Conservation (phyloP, 2,329 filamentous ascomycete species). For the Colletotrichum neosansevieriae region DNA sequence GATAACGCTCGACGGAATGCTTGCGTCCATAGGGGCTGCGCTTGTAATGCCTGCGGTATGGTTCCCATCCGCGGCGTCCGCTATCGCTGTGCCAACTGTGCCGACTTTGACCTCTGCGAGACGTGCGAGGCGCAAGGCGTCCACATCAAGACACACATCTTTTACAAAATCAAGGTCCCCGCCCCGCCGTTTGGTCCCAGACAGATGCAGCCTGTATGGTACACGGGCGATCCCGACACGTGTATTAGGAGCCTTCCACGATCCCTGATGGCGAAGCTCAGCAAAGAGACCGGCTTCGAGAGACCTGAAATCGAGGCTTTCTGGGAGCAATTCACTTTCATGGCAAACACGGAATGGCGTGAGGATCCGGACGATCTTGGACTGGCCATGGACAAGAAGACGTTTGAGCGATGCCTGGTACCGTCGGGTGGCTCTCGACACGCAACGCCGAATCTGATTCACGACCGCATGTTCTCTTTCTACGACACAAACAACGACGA, state of each 20-base stretch:
- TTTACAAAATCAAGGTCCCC: conserved; percentile 95
- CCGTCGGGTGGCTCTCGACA: conserved; percentile 85
- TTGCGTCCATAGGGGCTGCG: conserved; percentile 92
- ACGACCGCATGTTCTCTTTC: conserved; percentile 96
- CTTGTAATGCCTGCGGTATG: conserved; percentile 89
- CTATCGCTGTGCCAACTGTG: conserved; percentile 95
- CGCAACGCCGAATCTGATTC: conserved; percentile 87
- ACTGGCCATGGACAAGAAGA: conserved; percentile 90
- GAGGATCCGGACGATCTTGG: conserved; percentile 82
- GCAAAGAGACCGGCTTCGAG: conserved; percentile 82
- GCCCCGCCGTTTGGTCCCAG: conserved; percentile 85
- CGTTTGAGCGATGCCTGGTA: conserved; percentile 91
- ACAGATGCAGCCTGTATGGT: conserved; percentile 86
- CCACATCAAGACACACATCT: conserved; percentile 92
- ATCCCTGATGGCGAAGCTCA: conserved; percentile 74
- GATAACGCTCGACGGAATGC: conserved; percentile 90
- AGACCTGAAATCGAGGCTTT: conserved; percentile 90
- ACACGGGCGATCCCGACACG: conserved; percentile 85
- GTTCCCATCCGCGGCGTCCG: conserved; percentile 91
- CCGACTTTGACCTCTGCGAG: conserved; percentile 96
- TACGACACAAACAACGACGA: conserved; percentile 93
- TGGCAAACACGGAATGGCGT: conserved; percentile 87
- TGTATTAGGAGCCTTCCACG: conserved; percentile 76
- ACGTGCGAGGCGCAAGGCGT: conserved; percentile 84
- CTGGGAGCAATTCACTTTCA: conserved; percentile 97